A percentile compares a stretch with the other conserved stretches of the same genome.
Conservation (phyloP, 2,329 filamentous ascomycete genomes). For the Exophiala viscosa region DNA sequence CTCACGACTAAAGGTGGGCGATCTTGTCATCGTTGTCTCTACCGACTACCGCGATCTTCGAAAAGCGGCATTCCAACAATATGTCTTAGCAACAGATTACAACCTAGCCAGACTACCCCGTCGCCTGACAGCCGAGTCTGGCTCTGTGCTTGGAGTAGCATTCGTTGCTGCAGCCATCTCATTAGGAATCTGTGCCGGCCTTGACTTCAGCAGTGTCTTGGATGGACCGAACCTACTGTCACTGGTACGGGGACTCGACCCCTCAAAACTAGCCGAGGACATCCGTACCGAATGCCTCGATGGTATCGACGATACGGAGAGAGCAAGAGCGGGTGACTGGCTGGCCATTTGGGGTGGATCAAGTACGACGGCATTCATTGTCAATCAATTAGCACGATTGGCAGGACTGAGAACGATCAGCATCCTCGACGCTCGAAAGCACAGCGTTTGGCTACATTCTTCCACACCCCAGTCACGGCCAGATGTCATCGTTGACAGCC, state of each 20-base stretch:
- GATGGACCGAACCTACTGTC: conserved; percentile 58
- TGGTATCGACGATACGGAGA: conserved; percentile 50
- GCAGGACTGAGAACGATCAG: conserved; percentile 63
- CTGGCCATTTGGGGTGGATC: conserved; percentile 73
- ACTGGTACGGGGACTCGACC: conserved; percentile 47
- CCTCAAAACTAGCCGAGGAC: conserved; percentile 55
- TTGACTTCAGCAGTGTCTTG: conserved; percentile 55
- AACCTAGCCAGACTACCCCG: conserved; percentile 62
- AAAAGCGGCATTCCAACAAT: conserved; percentile 70
- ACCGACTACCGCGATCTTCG: conserved; percentile 71
- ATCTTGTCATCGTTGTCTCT: conserved; percentile 60
- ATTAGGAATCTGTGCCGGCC: conserved; percentile 65
- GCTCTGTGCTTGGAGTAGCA: conserved; percentile 64
- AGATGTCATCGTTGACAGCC: conserved; percentile 66
- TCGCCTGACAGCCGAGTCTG: conserved; percentile 51
- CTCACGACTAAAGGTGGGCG: conserved; percentile 54
- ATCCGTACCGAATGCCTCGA: conserved; percentile 61
- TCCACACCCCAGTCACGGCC: conserved; percentile 4
- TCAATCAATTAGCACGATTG: conserved; percentile 65
- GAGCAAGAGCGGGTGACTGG: conserved; percentile 62
- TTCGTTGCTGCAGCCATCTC: conserved; percentile 67
- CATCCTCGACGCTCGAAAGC: conserved; percentile 64
- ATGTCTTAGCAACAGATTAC: conserved; percentile 61
- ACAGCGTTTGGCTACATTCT: conserved; percentile 43
- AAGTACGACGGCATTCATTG: conserved; percentile 65